These are phyloP conservation scores for Nakataea oryzae DNA, from an alignment of 2,329 filamentous ascomycete genomes.

Conservation along the genomic window DNA sequence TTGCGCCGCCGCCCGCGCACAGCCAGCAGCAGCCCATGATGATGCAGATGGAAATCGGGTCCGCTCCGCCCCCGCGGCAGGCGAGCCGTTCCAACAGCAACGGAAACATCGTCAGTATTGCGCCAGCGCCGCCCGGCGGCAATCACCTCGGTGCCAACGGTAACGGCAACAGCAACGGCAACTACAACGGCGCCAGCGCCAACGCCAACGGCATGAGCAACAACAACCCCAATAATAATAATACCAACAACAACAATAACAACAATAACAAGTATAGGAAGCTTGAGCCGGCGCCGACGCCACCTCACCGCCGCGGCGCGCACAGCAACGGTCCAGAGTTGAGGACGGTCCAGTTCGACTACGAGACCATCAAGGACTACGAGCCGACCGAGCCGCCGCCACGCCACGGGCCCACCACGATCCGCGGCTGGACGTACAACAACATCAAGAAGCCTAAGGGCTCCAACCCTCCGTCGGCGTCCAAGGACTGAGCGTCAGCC, in stretches of 20 bases:
- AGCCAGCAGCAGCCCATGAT: not conserved
- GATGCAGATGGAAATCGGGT: not conserved
- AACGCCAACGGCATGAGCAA: not conserved
- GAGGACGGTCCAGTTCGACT: conserved; percentile 47
- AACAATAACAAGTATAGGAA: conserved; percentile 38
- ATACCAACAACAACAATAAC: not conserved
- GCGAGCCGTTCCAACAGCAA: conserved; percentile 11
- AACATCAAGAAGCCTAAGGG: conserved; percentile 22
- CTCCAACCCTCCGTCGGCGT: not conserved
- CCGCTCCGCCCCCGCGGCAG: not conserved
- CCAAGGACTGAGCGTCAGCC: not conserved
- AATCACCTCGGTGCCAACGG: not conserved
- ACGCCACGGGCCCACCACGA: conserved; percentile 42
- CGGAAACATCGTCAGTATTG: conserved; percentile 9
- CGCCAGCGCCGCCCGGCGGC: not conserved
- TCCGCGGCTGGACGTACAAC: conserved; percentile 45
- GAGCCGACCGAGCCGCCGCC: conserved; percentile 43
- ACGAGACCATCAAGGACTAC: conserved; percentile 48
- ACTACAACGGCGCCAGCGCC: too few species aligned
- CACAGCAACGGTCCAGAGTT: conserved; percentile 36
- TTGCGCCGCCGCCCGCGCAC: not conserved
- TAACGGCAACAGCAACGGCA: too few species aligned
- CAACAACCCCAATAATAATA: not conserved
- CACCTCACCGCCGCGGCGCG: conserved; percentile 37
- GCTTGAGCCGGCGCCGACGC: conserved; percentile 46